Evolutionary conservation across 73 alveolate species (phyloP).

Genomic region (Paramecium pentaurelia): DNA sequence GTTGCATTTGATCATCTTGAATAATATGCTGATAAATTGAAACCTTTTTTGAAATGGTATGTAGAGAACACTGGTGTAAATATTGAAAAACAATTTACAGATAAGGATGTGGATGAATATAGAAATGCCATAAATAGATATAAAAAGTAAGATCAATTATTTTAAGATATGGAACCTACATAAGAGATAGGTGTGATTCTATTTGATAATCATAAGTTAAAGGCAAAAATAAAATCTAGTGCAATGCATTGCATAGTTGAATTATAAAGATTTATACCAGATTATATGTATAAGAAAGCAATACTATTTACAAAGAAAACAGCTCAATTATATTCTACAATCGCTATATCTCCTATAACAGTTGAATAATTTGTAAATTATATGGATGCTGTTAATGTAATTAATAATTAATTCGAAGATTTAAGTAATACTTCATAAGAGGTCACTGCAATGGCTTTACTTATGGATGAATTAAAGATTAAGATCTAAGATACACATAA

Average conservation of each 20-base stretch:
- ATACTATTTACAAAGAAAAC: slow-evolving; percentile 34
- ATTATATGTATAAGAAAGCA: slow-evolving; percentile 60
- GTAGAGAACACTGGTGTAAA: slow-evolving; percentile 64
- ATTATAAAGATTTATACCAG: slow-evolving; percentile 61
- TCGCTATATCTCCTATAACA: slow-evolving; percentile 65
- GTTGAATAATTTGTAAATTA: slow-evolving; percentile 75
- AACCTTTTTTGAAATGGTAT: slow-evolving; percentile 66
- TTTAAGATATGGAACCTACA: slow-evolving; percentile 64
- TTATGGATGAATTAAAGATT: slow-evolving; percentile 74
- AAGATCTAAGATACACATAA: slow-evolving; percentile 73
- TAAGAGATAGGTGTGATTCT: slow-evolving; percentile 69
- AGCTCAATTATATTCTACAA: slow-evolving; percentile 36
- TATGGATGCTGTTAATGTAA: slow-evolving; percentile 66
- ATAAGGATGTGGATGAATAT: slow-evolving; percentile 72
- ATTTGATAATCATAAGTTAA: slow-evolving; percentile 68
- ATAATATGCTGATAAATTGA: slow-evolving; percentile 55
- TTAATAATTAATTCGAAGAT: slow-evolving; percentile 68
- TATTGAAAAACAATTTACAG: slow-evolving; percentile 55
- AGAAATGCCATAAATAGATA: slow-evolving; percentile 61
- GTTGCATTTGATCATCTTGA: slow-evolving; percentile 65
- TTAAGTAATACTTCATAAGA: slow-evolving; percentile 67
- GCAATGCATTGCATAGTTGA: slow-evolving; percentile 59
- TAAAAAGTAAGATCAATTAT: slow-evolving; percentile 60
- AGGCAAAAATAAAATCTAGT: slow-evolving; percentile 64
- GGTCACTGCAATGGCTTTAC: slow-evolving; percentile 64